A percentile compares a stretch with the other conserved stretches of the same genome.
phyloP scores from a whole-genome alignment of 257 asterid species.

The Ilex asprella region DNA sequence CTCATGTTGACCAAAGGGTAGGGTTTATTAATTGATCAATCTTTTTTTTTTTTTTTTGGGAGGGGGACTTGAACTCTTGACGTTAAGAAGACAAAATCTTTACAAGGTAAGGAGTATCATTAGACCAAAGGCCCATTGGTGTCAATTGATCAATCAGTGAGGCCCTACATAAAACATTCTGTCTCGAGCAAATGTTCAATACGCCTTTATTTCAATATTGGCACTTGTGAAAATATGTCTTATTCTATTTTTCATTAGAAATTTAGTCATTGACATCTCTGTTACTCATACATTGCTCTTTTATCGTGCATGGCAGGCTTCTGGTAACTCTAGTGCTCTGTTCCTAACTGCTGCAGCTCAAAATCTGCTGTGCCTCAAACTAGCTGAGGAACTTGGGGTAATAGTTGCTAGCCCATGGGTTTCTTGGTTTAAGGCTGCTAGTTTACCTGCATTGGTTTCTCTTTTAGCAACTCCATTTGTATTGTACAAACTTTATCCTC shows the following conservation, averaged over 20 bases:
- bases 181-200: too few relatives aligned
- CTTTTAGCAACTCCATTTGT: background rate
- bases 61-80: too few relatives aligned
- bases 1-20: background rate
- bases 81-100: too few relatives aligned
- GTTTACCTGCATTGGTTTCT: background rate
- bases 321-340: slow-evolving; percentile 13
- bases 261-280: slow-evolving; percentile 2
- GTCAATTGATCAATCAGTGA: too few relatives aligned
- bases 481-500: background rate
- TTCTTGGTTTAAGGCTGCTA: background rate
- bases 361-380: background rate
- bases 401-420: background rate
- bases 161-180: too few relatives aligned
- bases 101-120: too few relatives aligned
- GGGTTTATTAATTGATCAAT: too few relatives aligned
- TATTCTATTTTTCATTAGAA: too few relatives aligned
- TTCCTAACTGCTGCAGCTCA: background rate
- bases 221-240: background rate
- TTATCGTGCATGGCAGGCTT: slow-evolving; percentile 57
- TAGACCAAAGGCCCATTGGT: too few relatives aligned
- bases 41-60: too few relatives aligned
- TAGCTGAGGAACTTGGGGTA: background rate
- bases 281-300: slow-evolving; percentile 30
- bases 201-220: background rate